phyloP scores from a whole-genome alignment of 2,329 filamentous ascomycete genomes.

The Fusarium transvaalense region DNA sequence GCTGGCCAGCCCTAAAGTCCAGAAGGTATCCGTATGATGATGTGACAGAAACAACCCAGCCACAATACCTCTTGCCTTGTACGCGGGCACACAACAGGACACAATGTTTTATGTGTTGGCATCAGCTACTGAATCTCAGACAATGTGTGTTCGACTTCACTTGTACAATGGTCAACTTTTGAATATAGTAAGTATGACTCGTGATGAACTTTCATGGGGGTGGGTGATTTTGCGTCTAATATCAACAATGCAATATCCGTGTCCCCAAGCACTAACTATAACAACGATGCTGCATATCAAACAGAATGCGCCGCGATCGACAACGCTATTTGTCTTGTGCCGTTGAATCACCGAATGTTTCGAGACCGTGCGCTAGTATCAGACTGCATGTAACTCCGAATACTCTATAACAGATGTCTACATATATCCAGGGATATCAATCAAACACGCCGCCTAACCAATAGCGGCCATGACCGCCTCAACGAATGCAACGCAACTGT shows the following conservation, averaged over 20 bases:
- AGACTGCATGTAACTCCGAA: conserved; percentile 16
- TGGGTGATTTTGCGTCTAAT: not conserved
- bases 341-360: conserved; percentile 26
- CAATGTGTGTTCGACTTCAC: not conserved
- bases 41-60: conserved; percentile 10
- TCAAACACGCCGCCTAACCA: conserved; percentile 24
- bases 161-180: not conserved
- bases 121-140: conserved; percentile 1
- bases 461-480: conserved; percentile 2
- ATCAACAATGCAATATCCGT: not conserved
- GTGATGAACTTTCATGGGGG: not conserved
- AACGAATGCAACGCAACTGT: conserved; percentile 22
- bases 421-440: conserved; percentile 35
- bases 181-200: not conserved
- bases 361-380: conserved; percentile 14
- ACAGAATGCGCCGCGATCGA: conserved; percentile 25
- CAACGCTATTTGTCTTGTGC: conserved; percentile 5
- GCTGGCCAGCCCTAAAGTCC: conserved; percentile 22
- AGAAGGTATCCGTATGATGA: conserved; percentile 5
- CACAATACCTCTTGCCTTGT: conserved; percentile 5
- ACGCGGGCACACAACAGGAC: conserved; percentile 4
- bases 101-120: conserved; percentile 26
- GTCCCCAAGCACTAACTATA: not conserved
- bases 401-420: conserved; percentile 22
- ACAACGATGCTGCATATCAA: conserved; percentile 9